Evolutionary conservation across 2,329 filamentous ascomycete genomes (phyloP), one percentile per base, ranked within the genome.

Genomic region (Colletotrichum destructivum): DNA sequence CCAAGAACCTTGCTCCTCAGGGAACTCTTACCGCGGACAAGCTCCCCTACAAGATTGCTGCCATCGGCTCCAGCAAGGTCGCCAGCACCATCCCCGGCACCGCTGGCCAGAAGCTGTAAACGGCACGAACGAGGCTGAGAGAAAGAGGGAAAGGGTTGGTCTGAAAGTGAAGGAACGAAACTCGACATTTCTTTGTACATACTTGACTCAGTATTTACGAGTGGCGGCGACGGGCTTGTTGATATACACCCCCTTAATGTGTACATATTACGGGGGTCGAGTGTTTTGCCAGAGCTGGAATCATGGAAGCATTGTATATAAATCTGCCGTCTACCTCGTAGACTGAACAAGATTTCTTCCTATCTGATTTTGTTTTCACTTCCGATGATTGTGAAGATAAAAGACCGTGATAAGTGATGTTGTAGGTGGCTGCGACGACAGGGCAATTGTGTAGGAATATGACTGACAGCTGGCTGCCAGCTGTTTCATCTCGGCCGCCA

Each of bases 21-120:
- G 85, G 86, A 31, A 86, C 84, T 4, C 79, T 88, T 18, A 86
- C 79, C 44, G 81, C 79, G 11, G 81, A 88, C 15, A 85, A 84
- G 0, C 90, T 90, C 77, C 76, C 77, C 35, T 89, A 89, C 78
- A 82, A 78, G n/a, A 77, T 85, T 11, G 46, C 66, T 4, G 59
- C 70, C 3, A 77, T 89, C 38, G 86, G 85, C 1, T 84, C 84
- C 1, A 77, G 69, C 9, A 83, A 79, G 23, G 84, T 88, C 18
- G 80, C 83, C 76, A 78, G 75, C 51, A 79, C 81, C n/a, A 81
- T 88, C 35, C 75, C 76, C 2, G 75, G 75, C 46, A 78, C 68
- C 12, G 81, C 81, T 35, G 81, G 81, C 23, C 79, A 81, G 75
- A 82, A 73, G 55, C 71, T 81, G 23, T 74, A 65, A 67, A 26